Base-by-base conservation (phyloP, 2,329 filamentous ascomycete species). In the Penicillium sp. region DNA sequence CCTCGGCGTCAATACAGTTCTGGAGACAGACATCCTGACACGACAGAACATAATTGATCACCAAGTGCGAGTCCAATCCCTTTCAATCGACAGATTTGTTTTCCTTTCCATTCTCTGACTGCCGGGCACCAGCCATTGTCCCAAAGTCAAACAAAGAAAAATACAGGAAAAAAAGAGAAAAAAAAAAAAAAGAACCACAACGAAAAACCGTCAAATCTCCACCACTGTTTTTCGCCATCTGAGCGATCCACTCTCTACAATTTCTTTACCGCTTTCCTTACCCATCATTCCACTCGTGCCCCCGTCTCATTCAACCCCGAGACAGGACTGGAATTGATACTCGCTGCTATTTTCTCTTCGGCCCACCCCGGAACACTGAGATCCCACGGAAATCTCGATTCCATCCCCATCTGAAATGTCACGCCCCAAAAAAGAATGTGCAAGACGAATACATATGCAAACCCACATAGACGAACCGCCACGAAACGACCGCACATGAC, bases 381-480 rank as follows among this genome's bases (percentile, higher is more conserved):
- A 38, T 10, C 33, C 33, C 16, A 38, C 4, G 18, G 10, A 11
- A n/a, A 33, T 38, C 16, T 20, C 9, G 13, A 27, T 25, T 24
- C 39, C 41, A 18, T 44, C 4, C 24, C 16, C 27, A 28, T 36
- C 41, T 42, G 36, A 30, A 30, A 35, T 47, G 20, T 51, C 48
- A 53, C 36, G 51, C 43, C 47, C 33, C 46, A 53, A 54, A 60
- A 50, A 60, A 54, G 54, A 60, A 60, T 59, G 55, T 54, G 58
- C 57, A 54, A 46, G 20, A 55, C 46, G 56, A 61, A 62, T 62
- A 59, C 54, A 61, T 55, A 62, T 50, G 57, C 59, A 48, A 55
- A 44, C 48, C 36, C 51, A 51, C 48, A 63, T 62, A 62, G 61
- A 63, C 55, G 61, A 63, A 61, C 61, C 55, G 57, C 60, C 55